phyloP scores from a whole-genome alignment of 2,329 filamentous ascomycete species.

The Phaeosphaeriaceae sp. region DNA sequence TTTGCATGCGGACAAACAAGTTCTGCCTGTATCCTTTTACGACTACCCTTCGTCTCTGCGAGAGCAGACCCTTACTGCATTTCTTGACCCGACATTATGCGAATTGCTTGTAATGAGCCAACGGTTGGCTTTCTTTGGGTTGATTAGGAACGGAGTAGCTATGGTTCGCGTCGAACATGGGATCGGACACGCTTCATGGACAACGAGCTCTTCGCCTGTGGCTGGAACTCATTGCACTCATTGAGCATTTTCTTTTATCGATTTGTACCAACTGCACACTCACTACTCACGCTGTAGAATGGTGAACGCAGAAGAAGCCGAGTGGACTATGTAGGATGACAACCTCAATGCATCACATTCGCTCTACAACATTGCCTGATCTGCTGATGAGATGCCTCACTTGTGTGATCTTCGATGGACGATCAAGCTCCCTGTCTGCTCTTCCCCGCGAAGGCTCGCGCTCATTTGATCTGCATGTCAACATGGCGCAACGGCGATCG shows the following conservation, averaged over 20 bases:
- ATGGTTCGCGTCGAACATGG: conserved; percentile 18
- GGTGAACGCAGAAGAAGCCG: conserved; percentile 12
- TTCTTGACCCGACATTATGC: conserved; percentile 37
- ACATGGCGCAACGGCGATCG: conserved; percentile 16
- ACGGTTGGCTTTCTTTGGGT: conserved; percentile 29
- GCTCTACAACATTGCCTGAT: conserved; percentile 23
- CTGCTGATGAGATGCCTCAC: not conserved
- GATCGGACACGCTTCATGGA: conserved; percentile 25
- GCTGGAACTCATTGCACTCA: conserved; percentile 46
- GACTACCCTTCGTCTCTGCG: conserved; percentile 42
- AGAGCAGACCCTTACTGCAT: conserved; percentile 33
- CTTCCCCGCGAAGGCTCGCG: not conserved
- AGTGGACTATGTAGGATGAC: conserved; percentile 41
- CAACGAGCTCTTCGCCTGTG: conserved; percentile 45
- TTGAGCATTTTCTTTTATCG: conserved; percentile 30
- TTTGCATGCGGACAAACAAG: conserved; percentile 28
- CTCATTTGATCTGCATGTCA: not conserved
- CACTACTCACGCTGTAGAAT: conserved; percentile 14
- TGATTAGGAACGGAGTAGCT: conserved; percentile 4
- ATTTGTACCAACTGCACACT: conserved; percentile 16
- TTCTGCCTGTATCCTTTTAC: conserved; percentile 30
- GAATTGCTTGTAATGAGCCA: conserved; percentile 46
- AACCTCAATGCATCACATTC: conserved; percentile 48
- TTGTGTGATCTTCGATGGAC: not conserved
- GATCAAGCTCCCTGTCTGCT: not conserved